Conservation (phyloP, 768 basidiomycete genomes). For the Lactifluus subvellereus region DNA sequence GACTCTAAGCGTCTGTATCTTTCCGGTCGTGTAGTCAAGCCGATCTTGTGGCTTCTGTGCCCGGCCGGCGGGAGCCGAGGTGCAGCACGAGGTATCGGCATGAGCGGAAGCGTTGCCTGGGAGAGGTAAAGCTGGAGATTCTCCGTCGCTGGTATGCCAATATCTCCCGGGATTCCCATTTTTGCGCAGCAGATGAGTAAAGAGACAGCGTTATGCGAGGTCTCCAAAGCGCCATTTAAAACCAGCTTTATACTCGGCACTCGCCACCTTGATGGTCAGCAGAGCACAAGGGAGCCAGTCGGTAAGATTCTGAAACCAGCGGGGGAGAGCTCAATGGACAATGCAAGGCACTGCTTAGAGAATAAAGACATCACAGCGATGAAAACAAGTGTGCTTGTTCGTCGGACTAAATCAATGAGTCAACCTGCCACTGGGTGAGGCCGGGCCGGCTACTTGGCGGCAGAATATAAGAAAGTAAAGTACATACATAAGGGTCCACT, state of each 20-base stretch:
- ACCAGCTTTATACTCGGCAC: conserved; percentile 7
- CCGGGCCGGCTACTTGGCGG: not conserved
- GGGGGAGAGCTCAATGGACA: not conserved
- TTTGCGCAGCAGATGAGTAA: not conserved
- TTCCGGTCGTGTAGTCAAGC: conserved; percentile 18
- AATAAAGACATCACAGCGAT: not conserved
- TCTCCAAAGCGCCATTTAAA: not conserved
- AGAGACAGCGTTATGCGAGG: not conserved
- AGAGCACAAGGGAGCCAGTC: not conserved
- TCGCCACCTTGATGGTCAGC: not conserved
- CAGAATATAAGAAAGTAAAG: not conserved
- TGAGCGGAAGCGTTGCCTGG: conserved; percentile 17
- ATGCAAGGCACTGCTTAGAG: not conserved
- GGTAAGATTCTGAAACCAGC: not conserved
- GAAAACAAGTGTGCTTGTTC: not conserved
- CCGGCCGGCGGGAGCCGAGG: conserved; percentile 20
- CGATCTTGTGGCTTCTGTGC: conserved; percentile 20
- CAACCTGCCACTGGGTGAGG: not conserved
- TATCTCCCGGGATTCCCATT: conserved; percentile 16
- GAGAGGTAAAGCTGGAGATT: conserved; percentile 22
- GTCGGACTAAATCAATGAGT: not conserved
- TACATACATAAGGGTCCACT: conserved; percentile 1
- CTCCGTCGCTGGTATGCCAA: conserved; percentile 20
- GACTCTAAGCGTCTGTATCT: conserved; percentile 14
- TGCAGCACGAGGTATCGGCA: conserved; percentile 16